Evolutionary conservation across 2,329 filamentous ascomycete genomes (phyloP).

Genomic region (Colletotrichum australisinense): DNA sequence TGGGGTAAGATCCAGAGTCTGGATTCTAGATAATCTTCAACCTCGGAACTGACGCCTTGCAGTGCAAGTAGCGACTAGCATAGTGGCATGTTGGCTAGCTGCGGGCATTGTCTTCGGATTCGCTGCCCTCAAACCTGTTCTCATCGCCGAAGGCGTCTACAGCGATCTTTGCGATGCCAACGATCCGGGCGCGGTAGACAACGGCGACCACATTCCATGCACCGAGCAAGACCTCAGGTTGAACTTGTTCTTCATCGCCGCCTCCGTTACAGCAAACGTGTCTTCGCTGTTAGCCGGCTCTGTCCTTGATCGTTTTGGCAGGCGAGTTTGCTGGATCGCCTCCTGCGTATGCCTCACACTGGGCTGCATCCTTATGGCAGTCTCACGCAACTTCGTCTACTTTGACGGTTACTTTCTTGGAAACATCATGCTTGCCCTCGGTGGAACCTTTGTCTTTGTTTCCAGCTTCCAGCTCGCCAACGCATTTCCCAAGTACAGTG

Average conservation of each 20-base stretch:
- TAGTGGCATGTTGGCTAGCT: constrained; percentile 80
- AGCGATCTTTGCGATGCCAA: constrained; percentile 65
- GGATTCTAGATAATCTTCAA: background rate
- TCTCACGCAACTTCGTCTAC: constrained; percentile 66
- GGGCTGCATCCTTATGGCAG: constrained; percentile 79
- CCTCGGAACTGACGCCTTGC: constrained; percentile 12
- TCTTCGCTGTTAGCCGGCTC: constrained; percentile 86
- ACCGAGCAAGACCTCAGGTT: constrained; percentile 66
- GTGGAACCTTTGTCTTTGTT: constrained; percentile 86
- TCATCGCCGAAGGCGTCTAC: constrained; percentile 80
- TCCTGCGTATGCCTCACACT: constrained; percentile 75
- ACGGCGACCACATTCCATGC: constrained; percentile 48
- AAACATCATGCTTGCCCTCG: constrained; percentile 81
- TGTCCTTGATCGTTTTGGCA: constrained; percentile 85
- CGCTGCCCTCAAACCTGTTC: constrained; percentile 85
- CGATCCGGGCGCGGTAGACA: constrained; percentile 32
- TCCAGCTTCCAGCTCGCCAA: constrained; percentile 88
- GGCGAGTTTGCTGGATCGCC: constrained; percentile 78
- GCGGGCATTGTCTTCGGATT: constrained; percentile 86
- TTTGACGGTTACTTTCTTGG: constrained; percentile 82
- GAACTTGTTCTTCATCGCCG: constrained; percentile 93
- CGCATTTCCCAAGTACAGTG: constrained; percentile 80
- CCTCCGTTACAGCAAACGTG: constrained; percentile 88
- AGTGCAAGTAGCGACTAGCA: constrained; percentile 78
- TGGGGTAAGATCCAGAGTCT: constrained; percentile 36